Percentiles rank a stretch among this genome's conserved stretches.
These are phyloP conservation scores for Cladochytrium replicatum DNA, from an alignment of 192 early-diverging fungal species.

Conservation along the genomic window DNA sequence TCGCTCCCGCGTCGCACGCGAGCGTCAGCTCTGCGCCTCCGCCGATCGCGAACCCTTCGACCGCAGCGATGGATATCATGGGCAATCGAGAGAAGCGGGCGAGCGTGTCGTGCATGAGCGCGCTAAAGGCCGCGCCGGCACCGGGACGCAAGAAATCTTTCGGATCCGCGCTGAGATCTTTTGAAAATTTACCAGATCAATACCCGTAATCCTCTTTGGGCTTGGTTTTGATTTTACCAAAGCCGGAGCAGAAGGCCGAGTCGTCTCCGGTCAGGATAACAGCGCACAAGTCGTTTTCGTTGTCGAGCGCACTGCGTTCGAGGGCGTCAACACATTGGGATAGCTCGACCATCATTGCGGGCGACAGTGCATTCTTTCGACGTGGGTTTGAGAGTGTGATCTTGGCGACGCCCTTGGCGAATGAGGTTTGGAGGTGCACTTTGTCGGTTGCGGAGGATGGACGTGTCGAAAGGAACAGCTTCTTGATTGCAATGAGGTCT, in stretches of 20 bases:
- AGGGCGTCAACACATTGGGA: not conserved
- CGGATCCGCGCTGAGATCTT: constrained; percentile 44
- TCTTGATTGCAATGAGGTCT: no score
- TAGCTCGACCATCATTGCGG: constrained; percentile 17
- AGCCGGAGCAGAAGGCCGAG: constrained; percentile 17
- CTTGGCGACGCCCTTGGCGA: not conserved
- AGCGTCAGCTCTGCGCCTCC: constrained; percentile 57
- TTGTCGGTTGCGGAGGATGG: no score
- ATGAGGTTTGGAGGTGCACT: no score
- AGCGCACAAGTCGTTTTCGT: constrained; percentile 4
- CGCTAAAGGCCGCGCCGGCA: constrained; percentile 32
- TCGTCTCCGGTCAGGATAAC: constrained; percentile 12
- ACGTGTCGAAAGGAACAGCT: no score
- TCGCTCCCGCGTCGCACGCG: constrained; percentile 47
- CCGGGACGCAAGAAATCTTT: constrained; percentile 28
- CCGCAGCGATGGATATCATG: constrained; percentile 47
- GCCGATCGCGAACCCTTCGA: constrained; percentile 53
- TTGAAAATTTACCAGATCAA: constrained; percentile 1
- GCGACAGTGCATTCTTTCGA: constrained; percentile 14
- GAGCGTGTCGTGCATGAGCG: constrained; percentile 54
- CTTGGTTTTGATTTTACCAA: constrained; percentile 14
- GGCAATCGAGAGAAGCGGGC: constrained; percentile 40
- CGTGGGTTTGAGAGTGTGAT: constrained; percentile 6
- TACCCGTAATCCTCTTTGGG: constrained; percentile 15
- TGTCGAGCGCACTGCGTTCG: not conserved